Evolutionary conservation across 2,329 filamentous ascomycete genomes (phyloP).

Genomic region (Trichophyton schoenleinii): DNA sequence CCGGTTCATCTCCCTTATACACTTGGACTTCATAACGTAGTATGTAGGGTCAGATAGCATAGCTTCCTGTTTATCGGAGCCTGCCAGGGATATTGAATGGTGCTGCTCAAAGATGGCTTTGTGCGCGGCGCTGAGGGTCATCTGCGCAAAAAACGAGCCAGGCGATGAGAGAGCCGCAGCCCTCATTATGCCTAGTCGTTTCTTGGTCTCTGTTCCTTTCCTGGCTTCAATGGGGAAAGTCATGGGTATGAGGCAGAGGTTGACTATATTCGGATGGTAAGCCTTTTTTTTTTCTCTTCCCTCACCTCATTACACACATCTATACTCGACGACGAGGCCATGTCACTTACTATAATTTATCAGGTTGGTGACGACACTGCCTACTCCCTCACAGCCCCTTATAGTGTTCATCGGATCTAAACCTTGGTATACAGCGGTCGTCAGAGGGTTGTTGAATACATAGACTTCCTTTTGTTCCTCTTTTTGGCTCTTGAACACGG

Average conservation of each 20-base stretch:
- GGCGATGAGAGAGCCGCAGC: constrained; percentile 24
- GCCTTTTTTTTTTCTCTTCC: too few species aligned
- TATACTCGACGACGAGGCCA: background rate
- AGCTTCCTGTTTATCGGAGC: constrained; percentile 12
- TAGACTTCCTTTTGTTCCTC: background rate
- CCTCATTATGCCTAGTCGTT: constrained; percentile 22
- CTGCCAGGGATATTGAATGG: constrained; percentile 17
- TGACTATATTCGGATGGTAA: constrained; percentile 16
- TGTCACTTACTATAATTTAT: constrained; percentile 7
- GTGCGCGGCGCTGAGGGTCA: constrained; percentile 30
- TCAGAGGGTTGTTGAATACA: background rate
- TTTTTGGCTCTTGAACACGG: background rate
- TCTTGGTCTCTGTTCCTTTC: constrained; percentile 14
- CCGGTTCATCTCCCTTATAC: constrained; percentile 23
- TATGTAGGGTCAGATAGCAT: constrained; percentile 25
- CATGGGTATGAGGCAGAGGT: constrained; percentile 27
- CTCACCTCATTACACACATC: background rate
- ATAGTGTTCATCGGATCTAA: constrained; percentile 7
- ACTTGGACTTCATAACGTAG: constrained; percentile 27
- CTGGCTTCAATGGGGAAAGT: constrained; percentile 27
- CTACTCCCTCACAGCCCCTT: constrained; percentile 4
- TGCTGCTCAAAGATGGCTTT: constrained; percentile 22
- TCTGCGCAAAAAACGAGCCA: constrained; percentile 28
- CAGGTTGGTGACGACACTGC: background rate
- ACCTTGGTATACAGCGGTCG: background rate